phyloP scores from a whole-genome alignment of 192 early-diverging fungal genomes.

The Gryganskiella cystojenkinii region DNA sequence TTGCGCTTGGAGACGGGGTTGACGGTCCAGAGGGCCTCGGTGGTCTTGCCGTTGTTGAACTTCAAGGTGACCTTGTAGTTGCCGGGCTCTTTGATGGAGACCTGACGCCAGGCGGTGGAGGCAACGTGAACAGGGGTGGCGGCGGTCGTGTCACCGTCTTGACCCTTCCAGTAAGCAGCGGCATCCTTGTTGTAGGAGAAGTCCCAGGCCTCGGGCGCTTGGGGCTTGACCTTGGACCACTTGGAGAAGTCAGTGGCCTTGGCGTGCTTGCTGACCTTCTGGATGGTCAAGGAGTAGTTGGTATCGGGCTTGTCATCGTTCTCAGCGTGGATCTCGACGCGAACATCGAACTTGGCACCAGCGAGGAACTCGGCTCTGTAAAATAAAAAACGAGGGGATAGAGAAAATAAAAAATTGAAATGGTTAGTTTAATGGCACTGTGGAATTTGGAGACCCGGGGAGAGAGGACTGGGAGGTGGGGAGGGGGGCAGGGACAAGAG shows the following conservation, averaged over 20 bases:
- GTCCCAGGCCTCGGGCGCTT: slow-evolving; percentile 57
- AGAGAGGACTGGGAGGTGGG: not conserved
- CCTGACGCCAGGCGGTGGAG: slow-evolving; percentile 58
- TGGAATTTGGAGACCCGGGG: too few species aligned
- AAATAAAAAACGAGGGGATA: not conserved
- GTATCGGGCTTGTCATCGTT: slow-evolving; percentile 54
- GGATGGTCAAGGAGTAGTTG: slow-evolving; percentile 58
- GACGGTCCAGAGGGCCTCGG: slow-evolving; percentile 60
- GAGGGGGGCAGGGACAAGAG: not conserved
- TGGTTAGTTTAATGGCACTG: not conserved
- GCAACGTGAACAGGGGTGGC: slow-evolving; percentile 59
- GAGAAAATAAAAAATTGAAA: slow-evolving; percentile 4
- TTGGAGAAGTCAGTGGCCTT: slow-evolving; percentile 56
- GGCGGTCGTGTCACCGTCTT: slow-evolving; percentile 35
- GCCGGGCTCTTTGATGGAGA: slow-evolving; percentile 57
- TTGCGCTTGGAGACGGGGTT: slow-evolving; percentile 57
- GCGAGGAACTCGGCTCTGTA: slow-evolving; percentile 65
- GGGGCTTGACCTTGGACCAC: slow-evolving; percentile 45
- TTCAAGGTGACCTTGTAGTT: slow-evolving; percentile 59
- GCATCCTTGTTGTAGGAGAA: slow-evolving; percentile 61
- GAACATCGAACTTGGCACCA: slow-evolving; percentile 68
- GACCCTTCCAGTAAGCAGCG: slow-evolving; percentile 48
- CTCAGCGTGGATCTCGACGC: slow-evolving; percentile 70
- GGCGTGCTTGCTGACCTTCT: slow-evolving; percentile 43
- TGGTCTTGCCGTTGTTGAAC: slow-evolving; percentile 59